Evolutionary conservation across 441 rosid genomes (phyloP).

Genomic region (Adansonia madagascariensis): DNA sequence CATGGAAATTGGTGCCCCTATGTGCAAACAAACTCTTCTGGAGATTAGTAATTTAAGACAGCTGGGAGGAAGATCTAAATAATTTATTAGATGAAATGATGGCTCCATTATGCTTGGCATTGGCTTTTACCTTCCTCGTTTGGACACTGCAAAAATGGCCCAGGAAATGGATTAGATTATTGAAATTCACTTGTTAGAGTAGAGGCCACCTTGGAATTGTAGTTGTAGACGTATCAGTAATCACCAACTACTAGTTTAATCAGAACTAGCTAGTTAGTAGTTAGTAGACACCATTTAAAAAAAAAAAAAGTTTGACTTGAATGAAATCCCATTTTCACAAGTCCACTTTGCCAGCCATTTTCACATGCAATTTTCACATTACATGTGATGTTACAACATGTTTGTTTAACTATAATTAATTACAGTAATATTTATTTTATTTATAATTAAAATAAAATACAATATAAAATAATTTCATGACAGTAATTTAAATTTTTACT

Average conservation of each 20-base stretch:
- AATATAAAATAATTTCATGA: too few relatives aligned
- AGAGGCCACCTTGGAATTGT: neutral
- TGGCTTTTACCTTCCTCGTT: neutral
- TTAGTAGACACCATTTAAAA: too few relatives aligned
- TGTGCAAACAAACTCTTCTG: conserved; percentile 1
- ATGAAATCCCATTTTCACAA: too few relatives aligned
- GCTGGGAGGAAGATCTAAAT: neutral
- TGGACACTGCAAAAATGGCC: neutral
- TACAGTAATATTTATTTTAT: too few relatives aligned
- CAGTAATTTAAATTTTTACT: too few relatives aligned
- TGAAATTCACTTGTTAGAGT: neutral
- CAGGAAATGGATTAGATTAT: neutral
- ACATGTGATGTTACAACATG: too few relatives aligned
- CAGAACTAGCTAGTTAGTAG: conserved; percentile 3
- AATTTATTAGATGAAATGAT: conserved; percentile 3
- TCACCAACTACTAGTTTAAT: neutral
- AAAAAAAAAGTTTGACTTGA: neutral
- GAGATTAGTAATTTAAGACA: conserved; percentile 5
- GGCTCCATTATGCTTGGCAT: neutral
- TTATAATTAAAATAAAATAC: too few relatives aligned
- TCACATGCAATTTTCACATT: neutral
- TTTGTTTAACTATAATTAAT: too few relatives aligned
- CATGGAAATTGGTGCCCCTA: conserved; percentile 9
- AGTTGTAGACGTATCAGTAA: neutral
- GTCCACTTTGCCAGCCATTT: neutral